A percentile compares a stretch with the other conserved stretches of the same genome.
These are phyloP conservation scores for Lepidopterella palustris DNA, from an alignment of 495 filamentous ascomycete genomes.

Conservation along the genomic window DNA sequence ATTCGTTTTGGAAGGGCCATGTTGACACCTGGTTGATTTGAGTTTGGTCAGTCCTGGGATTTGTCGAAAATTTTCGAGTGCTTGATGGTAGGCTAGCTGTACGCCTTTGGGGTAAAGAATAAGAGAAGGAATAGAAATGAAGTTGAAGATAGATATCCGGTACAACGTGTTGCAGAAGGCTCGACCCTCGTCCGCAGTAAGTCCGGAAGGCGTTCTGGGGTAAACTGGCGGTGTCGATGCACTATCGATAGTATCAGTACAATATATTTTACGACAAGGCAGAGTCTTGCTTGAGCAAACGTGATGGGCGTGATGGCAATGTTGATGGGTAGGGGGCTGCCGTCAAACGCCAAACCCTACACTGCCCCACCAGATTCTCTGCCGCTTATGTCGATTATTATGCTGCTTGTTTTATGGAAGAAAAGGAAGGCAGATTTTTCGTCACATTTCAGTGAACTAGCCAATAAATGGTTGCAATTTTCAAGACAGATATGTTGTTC, in stretches of 20 bases:
- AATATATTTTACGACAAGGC: background rate
- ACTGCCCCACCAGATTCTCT: too few relatives aligned
- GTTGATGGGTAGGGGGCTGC: background rate
- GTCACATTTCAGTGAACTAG: too few relatives aligned
- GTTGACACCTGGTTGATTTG: background rate
- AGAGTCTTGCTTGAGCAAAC: background rate
- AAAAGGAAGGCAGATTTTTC: too few relatives aligned
- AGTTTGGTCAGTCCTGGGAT: background rate
- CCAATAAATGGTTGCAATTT: too few relatives aligned
- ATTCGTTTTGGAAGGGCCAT: constrained; percentile 88
- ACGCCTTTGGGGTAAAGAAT: background rate
- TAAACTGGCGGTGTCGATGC: background rate
- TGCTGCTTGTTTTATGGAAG: too few relatives aligned
- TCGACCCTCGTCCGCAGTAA: background rate
- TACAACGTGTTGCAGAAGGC: background rate
- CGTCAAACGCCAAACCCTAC: background rate
- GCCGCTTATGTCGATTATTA: too few relatives aligned
- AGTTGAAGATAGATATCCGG: background rate
- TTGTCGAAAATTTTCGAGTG: background rate
- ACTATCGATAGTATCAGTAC: background rate
- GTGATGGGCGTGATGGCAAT: background rate
- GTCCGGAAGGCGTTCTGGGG: background rate
- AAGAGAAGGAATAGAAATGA: background rate
- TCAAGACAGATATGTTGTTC: too few relatives aligned
- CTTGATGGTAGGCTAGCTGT: background rate